Conservation (phyloP, 352 stramenopile species). For the Phytophthora cryptogea region DNA sequence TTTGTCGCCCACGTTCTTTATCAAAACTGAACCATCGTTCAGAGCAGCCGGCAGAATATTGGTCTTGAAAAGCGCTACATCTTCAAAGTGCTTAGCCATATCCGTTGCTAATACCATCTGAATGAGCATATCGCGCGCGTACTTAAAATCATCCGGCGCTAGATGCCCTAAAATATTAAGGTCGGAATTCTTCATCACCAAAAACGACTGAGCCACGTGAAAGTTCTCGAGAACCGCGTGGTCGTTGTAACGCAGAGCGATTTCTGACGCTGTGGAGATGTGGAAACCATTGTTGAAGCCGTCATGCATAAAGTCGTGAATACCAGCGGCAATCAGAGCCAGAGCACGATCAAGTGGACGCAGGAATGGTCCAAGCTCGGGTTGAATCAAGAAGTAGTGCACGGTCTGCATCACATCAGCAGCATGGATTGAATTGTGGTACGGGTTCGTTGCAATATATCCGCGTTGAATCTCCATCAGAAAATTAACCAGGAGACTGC, state of each 20-base stretch:
- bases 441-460: slow-evolving; percentile 84
- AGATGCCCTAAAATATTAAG: slow-evolving; percentile 85
- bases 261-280: slow-evolving; percentile 84
- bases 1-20: slow-evolving; percentile 88
- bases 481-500: slow-evolving; percentile 69
- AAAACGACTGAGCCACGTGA: slow-evolving; percentile 88
- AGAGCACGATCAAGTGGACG: slow-evolving; percentile 75
- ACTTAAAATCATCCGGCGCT: slow-evolving; percentile 81
- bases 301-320: slow-evolving; percentile 92
- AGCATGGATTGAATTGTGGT: slow-evolving; percentile 91
- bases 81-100: slow-evolving; percentile 91
- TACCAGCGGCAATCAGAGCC: slow-evolving; percentile 74
- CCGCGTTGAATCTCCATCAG: slow-evolving; percentile 83
- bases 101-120: slow-evolving; percentile 91
- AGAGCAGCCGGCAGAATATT: slow-evolving; percentile 74
- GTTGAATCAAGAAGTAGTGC: slow-evolving; percentile 85
- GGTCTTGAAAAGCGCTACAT: slow-evolving; percentile 87
- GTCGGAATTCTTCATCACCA: slow-evolving; percentile 90
- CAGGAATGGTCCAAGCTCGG: slow-evolving; percentile 73
- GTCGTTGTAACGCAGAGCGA: slow-evolving; percentile 90
- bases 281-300: slow-evolving; percentile 92
- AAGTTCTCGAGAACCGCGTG: slow-evolving; percentile 89
- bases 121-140: slow-evolving; percentile 88
- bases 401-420: slow-evolving; percentile 91
- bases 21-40: slow-evolving; percentile 69